Conservation (phyloP, 192 early-diverging fungal genomes). For the Jimgerdemannia flammicorona region DNA sequence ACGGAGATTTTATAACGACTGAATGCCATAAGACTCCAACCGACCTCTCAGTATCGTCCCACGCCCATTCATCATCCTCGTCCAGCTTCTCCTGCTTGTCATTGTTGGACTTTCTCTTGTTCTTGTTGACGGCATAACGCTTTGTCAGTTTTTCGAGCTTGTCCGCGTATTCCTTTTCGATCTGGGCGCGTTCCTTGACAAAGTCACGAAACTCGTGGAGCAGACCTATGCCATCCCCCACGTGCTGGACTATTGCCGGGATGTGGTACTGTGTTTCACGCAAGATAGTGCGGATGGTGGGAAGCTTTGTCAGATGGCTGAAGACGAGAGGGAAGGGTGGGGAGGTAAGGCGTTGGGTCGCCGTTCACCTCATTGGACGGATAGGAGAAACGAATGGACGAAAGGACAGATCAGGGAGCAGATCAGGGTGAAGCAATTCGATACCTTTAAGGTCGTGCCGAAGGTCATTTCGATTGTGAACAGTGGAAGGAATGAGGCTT, state of each 20-base stretch:
- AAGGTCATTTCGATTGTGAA: too few species aligned
- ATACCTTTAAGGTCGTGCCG: too few species aligned
- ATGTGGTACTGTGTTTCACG: conserved; percentile 42
- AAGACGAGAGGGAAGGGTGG: too few species aligned
- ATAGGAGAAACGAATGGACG: too few species aligned
- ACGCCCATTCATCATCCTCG: conserved; percentile 25
- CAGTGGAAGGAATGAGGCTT: too few species aligned
- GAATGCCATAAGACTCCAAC: conserved; percentile 7
- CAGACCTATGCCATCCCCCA: conserved; percentile 55
- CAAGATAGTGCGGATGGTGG: neutral
- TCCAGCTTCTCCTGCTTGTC: neutral
- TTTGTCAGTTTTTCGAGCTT: conserved; percentile 59
- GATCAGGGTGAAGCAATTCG: too few species aligned
- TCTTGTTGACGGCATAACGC: conserved; percentile 49
- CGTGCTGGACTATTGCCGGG: conserved; percentile 44
- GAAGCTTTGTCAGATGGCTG: too few species aligned
- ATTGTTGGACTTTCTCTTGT: conserved; percentile 22
- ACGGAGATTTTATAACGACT: neutral
- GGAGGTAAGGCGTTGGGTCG: too few species aligned
- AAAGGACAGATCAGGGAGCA: too few species aligned
- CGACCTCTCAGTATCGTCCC: conserved; percentile 39
- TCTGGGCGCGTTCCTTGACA: conserved; percentile 59
- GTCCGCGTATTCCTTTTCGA: conserved; percentile 68
- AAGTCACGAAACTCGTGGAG: conserved; percentile 67
- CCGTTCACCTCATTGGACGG: too few species aligned